These are phyloP conservation scores for Arachnopeziza araneosa DNA, from an alignment of 2,329 filamentous ascomycete species.

Conservation along the genomic window DNA sequence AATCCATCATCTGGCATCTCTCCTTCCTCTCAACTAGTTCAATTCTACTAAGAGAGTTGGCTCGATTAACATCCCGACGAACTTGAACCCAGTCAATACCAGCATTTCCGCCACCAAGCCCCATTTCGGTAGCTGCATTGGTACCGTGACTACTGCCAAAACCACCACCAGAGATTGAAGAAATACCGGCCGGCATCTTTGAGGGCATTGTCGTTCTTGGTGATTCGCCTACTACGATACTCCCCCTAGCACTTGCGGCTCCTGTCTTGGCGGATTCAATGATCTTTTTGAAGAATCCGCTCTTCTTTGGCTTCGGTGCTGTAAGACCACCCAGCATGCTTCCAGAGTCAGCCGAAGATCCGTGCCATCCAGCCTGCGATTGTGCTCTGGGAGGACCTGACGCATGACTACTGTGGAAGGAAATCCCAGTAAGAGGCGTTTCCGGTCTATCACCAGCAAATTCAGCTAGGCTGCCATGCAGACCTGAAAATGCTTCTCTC, in stretches of 20 bases:
- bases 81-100: slow-evolving; percentile 94
- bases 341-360: slow-evolving; percentile 53
- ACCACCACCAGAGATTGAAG: slow-evolving; percentile 47
- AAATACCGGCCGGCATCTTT: slow-evolving; percentile 32
- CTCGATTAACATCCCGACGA: slow-evolving; percentile 88
- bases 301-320: slow-evolving; percentile 71
- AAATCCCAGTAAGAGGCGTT: slow-evolving; percentile 69
- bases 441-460: slow-evolving; percentile 50
- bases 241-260: slow-evolving; percentile 82
- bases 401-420: slow-evolving; percentile 82
- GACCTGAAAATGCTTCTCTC: slow-evolving; percentile 35
- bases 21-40: slow-evolving; percentile 81
- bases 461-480: slow-evolving; percentile 24
- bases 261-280: slow-evolving; percentile 91
- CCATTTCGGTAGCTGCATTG: slow-evolving; percentile 64
- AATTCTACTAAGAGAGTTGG: slow-evolving; percentile 85
- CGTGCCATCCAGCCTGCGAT: slow-evolving; percentile 58
- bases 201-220: slow-evolving; percentile 31
- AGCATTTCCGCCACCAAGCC: slow-evolving; percentile 44
- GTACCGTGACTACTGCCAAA: slow-evolving; percentile 30
- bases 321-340: slow-evolving; percentile 73
- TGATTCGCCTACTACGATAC: slow-evolving; percentile 61
- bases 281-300: slow-evolving; percentile 93
- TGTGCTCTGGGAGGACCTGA: slow-evolving; percentile 48
- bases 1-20: slow-evolving; percentile 90